Conservation (phyloP, 23 red algal genomes). For the Gracilaria domingensis region DNA sequence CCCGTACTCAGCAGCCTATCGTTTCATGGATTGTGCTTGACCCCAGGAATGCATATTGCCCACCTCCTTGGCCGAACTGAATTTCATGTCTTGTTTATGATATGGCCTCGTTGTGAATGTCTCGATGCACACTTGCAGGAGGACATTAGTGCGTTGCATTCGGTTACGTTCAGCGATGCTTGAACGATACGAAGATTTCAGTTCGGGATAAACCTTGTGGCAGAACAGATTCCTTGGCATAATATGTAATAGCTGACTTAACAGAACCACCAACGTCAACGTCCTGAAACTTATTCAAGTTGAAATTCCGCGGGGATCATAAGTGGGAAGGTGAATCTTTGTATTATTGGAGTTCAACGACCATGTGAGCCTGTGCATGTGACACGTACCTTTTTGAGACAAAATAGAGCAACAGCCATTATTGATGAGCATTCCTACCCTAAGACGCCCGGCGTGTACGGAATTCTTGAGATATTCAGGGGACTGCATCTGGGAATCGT, state of each 20-base stretch:
- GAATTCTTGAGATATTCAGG: neutral
- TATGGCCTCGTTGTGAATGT: neutral
- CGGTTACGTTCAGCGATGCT: neutral
- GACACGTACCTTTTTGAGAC: neutral
- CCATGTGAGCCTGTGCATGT: neutral
- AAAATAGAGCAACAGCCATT: neutral
- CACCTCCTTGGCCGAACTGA: neutral
- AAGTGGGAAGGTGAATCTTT: neutral
- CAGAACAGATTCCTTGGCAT: too few species aligned
- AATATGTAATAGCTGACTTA: neutral
- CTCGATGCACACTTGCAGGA: neutral
- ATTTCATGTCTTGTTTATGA: neutral
- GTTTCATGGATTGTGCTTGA: neutral
- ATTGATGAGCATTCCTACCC: neutral
- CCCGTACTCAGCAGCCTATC: too few species aligned
- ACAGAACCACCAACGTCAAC: neutral
- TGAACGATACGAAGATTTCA: neutral
- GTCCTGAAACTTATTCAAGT: neutral
- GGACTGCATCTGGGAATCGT: neutral
- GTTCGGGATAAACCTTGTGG: neutral
- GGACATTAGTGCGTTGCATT: neutral
- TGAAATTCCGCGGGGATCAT: neutral
- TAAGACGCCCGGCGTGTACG: neutral
- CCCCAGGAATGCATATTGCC: neutral
- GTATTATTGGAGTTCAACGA: neutral